phyloP scores from a whole-genome alignment of 2,329 filamentous ascomycete species.

The Fusarium neocosmosporiellum region DNA sequence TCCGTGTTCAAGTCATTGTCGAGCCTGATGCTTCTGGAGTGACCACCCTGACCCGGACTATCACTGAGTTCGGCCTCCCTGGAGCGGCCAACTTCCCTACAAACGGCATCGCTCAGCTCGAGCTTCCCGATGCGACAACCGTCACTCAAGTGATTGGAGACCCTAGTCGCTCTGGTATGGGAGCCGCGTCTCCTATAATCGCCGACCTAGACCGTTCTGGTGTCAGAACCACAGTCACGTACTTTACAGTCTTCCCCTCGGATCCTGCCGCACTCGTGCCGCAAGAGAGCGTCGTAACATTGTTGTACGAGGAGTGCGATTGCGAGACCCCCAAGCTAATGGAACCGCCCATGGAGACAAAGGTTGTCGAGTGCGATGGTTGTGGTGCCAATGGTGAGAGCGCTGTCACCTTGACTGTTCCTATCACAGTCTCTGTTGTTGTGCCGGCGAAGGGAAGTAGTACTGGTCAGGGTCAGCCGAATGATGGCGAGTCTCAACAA shows the following conservation, averaged over 20 bases:
- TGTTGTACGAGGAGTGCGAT: slow-evolving; percentile 38
- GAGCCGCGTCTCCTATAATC: not conserved
- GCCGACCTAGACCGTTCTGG: not conserved
- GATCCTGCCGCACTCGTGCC: slow-evolving; percentile 50
- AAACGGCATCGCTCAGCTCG: not conserved
- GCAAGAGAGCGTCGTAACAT: slow-evolving; percentile 48
- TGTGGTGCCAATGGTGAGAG: slow-evolving; percentile 38
- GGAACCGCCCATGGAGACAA: slow-evolving; percentile 37
- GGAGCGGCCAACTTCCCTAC: not conserved
- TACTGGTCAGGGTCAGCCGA: not conserved
- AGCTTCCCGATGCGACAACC: not conserved
- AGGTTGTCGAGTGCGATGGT: slow-evolving; percentile 33
- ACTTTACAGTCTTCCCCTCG: slow-evolving; percentile 45
- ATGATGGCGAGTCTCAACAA: not conserved
- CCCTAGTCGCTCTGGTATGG: not conserved
- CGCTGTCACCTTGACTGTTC: slow-evolving; percentile 40
- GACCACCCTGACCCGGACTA: not conserved
- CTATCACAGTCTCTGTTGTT: slow-evolving; percentile 19
- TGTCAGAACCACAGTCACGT: slow-evolving; percentile 38
- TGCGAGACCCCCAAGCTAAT: slow-evolving; percentile 33
- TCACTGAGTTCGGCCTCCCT: not conserved
- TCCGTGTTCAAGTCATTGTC: not conserved
- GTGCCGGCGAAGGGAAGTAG: not conserved
- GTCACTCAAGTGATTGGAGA: slow-evolving; percentile 1
- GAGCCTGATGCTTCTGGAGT: not conserved